Base-by-base conservation (phyloP, 2,329 filamentous ascomycete genomes). In the Xylariaceae sp. region DNA sequence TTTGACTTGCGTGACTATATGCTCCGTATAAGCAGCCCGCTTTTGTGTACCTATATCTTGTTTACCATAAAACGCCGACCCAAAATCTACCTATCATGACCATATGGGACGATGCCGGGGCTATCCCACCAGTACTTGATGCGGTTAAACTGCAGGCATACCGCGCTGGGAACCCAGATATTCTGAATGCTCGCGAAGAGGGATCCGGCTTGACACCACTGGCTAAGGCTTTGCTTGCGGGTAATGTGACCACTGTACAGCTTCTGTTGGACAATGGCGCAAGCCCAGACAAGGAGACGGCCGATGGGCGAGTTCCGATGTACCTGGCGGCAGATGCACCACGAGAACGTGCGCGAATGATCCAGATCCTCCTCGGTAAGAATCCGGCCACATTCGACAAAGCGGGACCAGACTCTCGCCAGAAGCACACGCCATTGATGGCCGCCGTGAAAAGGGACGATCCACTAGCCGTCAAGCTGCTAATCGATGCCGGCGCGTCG, bases 301-400 rank as follows among this genome's bases (percentile, higher is more conserved):
- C 16, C 2, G 53, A 60, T 53, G 54, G 56, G 16, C 42, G 58
- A 53, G 48, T 54, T 5, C 56, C 56, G 16, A 52, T 60, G 51
- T 60, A 56, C 26, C 26, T 58, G 0, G 58, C 58, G 8, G 58
- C 56, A 45, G 49, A 50, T 16, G 56, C 56, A 8, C 34, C 36
- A 19, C 32, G 43, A 18, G 42, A 56, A 8, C 49, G 56, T 18
- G 36, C 37, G n/a, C 37, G 54, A 30, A 55, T 56, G 48, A 53
- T 60, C 18, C 58, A 58, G 36, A 49, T 60, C 36, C 58, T 60
- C 7, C 43, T 60, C 21, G 56, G 49, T 1, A 58, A 58, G 51
- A 55, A 58, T 10, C 55, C 55, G 1, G 15, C 36, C 13, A 51
- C 42, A 12, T 55, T 60, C 36, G 58, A 60, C n/a, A 49, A 55